A percentile compares a stretch with the other conserved stretches of the same genome.
Evolutionary conservation across 306 rosid genomes (phyloP).

Genomic region (Glycyrrhiza uralensis): DNA sequence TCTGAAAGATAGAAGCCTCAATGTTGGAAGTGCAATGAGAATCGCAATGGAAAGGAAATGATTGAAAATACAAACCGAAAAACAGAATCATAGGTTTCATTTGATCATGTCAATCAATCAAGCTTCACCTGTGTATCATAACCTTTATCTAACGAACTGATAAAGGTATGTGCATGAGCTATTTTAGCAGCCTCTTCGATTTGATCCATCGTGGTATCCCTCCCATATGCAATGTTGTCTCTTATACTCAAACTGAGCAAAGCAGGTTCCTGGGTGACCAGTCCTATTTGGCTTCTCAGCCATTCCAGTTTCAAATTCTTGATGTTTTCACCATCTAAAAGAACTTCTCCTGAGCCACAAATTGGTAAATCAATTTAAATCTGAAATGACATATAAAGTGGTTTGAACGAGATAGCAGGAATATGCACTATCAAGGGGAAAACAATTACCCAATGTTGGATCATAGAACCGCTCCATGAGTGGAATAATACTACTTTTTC

Average conservation of each 20-base stretch:
- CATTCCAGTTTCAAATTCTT: constrained; percentile 90
- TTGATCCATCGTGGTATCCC: constrained; percentile 88
- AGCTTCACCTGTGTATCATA: constrained; percentile 87
- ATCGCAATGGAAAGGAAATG: background rate
- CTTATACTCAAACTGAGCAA: constrained; percentile 93
- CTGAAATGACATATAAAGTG: constrained; percentile 4
- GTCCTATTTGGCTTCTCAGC: constrained; percentile 96
- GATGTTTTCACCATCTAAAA: constrained; percentile 97
- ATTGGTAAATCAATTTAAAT: constrained; percentile 28
- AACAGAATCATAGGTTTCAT: constrained; percentile 3
- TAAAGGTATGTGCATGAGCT: constrained; percentile 98
- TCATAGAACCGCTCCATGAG: constrained; percentile 99
- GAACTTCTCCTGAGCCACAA: constrained; percentile 95
- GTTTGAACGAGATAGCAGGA: constrained; percentile 14
- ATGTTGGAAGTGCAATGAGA: background rate
- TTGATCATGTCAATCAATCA: constrained; percentile 19
- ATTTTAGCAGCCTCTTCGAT: constrained; percentile 99
- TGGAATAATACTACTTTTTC: constrained; percentile 98
- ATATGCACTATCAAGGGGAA: constrained; percentile 2
- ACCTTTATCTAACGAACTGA: constrained; percentile 80
- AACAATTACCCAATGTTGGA: constrained; percentile 82
- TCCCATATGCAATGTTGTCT: constrained; percentile 98
- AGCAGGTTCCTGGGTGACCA: constrained; percentile 99
- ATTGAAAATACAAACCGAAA: constrained; percentile 6
- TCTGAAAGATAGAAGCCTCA: constrained; percentile 55